Evolutionary conservation across 768 basidiomycete genomes (phyloP), one percentile per base, ranked within the genome.

Genomic region (Podaxis sp.): DNA sequence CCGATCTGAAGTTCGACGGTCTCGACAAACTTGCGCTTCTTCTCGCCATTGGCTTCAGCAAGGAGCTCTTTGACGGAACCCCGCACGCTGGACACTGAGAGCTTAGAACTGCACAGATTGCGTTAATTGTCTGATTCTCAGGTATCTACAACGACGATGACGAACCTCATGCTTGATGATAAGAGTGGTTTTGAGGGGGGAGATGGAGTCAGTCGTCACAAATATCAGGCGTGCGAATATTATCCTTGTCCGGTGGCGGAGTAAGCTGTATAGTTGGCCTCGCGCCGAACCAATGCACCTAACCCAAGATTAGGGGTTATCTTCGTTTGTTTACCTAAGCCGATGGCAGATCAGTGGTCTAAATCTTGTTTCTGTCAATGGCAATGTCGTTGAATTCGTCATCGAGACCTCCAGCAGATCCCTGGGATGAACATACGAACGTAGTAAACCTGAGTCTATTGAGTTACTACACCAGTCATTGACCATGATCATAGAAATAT

Each of bases 11-110:
- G 84, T 76, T 97, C 95, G 72, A 96, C 88, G 61, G 95, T 97
- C 84, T 96, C 94, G 64, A 95, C 86, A 73, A 95, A 96, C 76
- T 96, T 95, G 69, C 94, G 87, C 78, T 84, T 90, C 79, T 91
- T 90, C 76, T 94, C 93, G 78, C 89, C 89, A 66, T 78, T 90
- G 69, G 93, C 86, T 16, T 89, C 87, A 60, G 82, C 86, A 63
- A 96, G 84, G 65, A 98, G 85, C 67, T 93, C 92, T 78, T 91
- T 91, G 78, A 98, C 86, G 73, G 91, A 93, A 80, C 88, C 88
- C 88, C 97, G 96, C 93, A 99, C 96, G 89, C 95, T 96, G 89
- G 94, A 86, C 86, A 96, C 95, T 89, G 91, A 93, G 77, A 97
- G 90, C 83, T 96, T 97, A 73, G 82, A 84, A 69, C 76, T 71